These are phyloP conservation scores for Trypanosoma caninum DNA, from an alignment of 208 protist genomes.

Conservation along the genomic window DNA sequence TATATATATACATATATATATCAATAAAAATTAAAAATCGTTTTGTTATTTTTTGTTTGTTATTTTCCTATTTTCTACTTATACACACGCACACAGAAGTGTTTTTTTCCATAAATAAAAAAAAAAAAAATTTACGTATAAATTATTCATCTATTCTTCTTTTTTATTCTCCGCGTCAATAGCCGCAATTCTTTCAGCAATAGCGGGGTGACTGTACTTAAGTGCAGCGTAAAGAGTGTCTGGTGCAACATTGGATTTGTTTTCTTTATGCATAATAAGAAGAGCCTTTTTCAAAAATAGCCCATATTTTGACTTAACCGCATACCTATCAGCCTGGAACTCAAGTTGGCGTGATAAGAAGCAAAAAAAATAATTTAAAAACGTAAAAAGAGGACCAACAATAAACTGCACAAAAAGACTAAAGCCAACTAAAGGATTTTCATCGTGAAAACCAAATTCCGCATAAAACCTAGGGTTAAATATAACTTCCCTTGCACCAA, in stretches of 20 bases:
- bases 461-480: slow-evolving; percentile 61
- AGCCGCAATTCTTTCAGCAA: slow-evolving; percentile 65
- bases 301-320: slow-evolving; percentile 46
- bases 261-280: slow-evolving; percentile 53
- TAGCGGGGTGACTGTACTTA: slow-evolving; percentile 69
- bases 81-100: not conserved
- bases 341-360: slow-evolving; percentile 43
- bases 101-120: too few relatives aligned
- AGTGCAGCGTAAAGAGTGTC: slow-evolving; percentile 73
- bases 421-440: slow-evolving; percentile 63
- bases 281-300: slow-evolving; percentile 38
- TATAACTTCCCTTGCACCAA: slow-evolving; percentile 53
- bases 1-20: not conserved
- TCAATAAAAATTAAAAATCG: not conserved
- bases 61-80: not conserved
- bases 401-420: slow-evolving; percentile 46
- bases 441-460: slow-evolving; percentile 61
- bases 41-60: not conserved
- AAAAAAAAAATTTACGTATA: too few relatives aligned
- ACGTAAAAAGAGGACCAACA: slow-evolving; percentile 30
- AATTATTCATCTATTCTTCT: not conserved
- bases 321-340: slow-evolving; percentile 75
- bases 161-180: slow-evolving; percentile 60
- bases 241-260: slow-evolving; percentile 51
- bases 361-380: slow-evolving; percentile 41